Percentiles rank a stretch among this genome's conserved stretches.
Evolutionary conservation across 2,329 filamentous ascomycete genomes (phyloP).

Genomic region (Cladosporium sp.): DNA sequence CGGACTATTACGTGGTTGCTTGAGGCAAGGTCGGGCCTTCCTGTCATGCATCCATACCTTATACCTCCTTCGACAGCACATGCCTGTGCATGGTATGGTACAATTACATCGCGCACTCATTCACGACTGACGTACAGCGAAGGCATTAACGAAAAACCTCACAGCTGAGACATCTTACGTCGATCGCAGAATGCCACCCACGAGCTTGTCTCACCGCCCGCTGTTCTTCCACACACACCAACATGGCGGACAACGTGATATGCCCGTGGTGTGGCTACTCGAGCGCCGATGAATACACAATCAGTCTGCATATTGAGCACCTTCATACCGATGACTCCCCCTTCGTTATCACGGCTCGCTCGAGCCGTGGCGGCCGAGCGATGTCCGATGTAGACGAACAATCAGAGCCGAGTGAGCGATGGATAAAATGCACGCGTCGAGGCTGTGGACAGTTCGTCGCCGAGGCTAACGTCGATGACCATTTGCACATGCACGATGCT

Average conservation of each 20-base stretch:
- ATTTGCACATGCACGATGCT: constrained; percentile 40
- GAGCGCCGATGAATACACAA: constrained; percentile 21
- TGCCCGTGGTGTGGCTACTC: constrained; percentile 22
- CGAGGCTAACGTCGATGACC: constrained; percentile 41
- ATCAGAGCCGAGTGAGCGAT: constrained; percentile 6
- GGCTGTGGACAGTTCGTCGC: constrained; percentile 42
- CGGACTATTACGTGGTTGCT: neutral
- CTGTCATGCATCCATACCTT: neutral
- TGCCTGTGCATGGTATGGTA: neutral
- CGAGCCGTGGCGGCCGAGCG: neutral
- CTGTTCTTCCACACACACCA: neutral
- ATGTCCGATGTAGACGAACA: neutral
- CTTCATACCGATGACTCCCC: constrained; percentile 29
- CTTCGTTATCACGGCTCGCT: constrained; percentile 13
- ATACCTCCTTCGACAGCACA: neutral
- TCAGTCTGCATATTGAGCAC: constrained; percentile 32
- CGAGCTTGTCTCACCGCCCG: constrained; percentile 2
- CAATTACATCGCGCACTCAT: neutral
- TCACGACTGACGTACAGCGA: neutral
- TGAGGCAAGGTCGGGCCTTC: neutral
- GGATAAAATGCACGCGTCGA: constrained; percentile 37
- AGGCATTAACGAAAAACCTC: neutral
- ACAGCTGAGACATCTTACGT: neutral
- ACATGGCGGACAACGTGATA: constrained; percentile 1
- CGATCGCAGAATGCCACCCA: constrained; percentile 4